These are phyloP conservation scores for Leishmania tarentolae DNA, from an alignment of 208 protist genomes.

Conservation along the genomic window DNA sequence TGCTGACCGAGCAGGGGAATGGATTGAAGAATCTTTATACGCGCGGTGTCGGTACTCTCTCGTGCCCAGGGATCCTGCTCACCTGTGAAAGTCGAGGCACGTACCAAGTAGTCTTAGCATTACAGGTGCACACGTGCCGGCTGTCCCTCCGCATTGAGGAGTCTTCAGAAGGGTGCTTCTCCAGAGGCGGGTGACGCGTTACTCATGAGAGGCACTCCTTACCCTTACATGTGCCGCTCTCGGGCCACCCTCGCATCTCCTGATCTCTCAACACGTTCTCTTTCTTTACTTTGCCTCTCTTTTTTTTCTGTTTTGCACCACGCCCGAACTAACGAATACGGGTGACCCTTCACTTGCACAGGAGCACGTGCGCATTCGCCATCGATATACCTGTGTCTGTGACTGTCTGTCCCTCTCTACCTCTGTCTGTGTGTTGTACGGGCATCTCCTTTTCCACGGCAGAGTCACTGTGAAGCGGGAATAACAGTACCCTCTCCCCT, in stretches of 20 bases:
- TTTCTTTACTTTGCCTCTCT: no score
- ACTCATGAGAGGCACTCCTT: not conserved
- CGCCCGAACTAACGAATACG: not conserved
- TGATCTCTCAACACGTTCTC: not conserved
- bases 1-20: not conserved
- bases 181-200: no score
- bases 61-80: not conserved
- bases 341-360: not conserved
- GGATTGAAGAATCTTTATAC: not conserved
- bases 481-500: no score
- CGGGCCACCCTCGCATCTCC: not conserved
- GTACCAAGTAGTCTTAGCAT: not conserved
- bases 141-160: not conserved
- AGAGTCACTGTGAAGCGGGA: not conserved
- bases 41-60: not conserved
- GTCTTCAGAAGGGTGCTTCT: not conserved
- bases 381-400: not conserved
- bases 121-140: not conserved
- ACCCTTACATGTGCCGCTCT: not conserved
- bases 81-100: not conserved
- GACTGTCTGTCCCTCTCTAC: not conserved
- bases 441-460: not conserved
- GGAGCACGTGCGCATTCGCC: not conserved
- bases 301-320: not conserved
- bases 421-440: not conserved